phyloP scores from a whole-genome alignment of 2,329 filamentous ascomycete genomes.

The Venturia aucupariae region DNA sequence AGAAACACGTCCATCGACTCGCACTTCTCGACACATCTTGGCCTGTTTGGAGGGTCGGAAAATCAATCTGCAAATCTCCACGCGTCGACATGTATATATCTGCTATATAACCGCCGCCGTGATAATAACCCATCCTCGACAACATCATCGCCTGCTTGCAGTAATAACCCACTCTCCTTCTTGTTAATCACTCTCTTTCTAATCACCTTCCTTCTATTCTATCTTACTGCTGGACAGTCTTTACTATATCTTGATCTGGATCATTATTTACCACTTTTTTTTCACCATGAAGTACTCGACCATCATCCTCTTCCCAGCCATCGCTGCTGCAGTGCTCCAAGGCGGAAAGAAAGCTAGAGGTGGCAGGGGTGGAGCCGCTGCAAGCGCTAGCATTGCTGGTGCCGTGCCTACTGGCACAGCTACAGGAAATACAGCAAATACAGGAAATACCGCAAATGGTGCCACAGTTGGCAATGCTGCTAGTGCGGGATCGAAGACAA shows the following conservation, averaged over 20 bases:
- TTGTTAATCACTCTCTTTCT: constrained; percentile 7
- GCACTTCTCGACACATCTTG: constrained; percentile 10
- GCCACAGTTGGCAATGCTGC: neutral
- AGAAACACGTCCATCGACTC: constrained; percentile 11
- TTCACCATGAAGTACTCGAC: constrained; percentile 14
- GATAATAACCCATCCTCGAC: neutral
- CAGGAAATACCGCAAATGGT: neutral
- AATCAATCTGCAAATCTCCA: constrained; percentile 4
- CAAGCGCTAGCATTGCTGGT: constrained; percentile 2
- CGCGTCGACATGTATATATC: constrained; percentile 7
- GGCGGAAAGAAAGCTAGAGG: neutral
- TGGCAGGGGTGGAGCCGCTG: neutral
- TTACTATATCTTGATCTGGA: constrained; percentile 5
- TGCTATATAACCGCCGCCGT: neutral
- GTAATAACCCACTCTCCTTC: neutral
- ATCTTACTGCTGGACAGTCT: constrained; percentile 13
- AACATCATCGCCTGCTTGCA: constrained; percentile 11
- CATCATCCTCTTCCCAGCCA: constrained; percentile 10
- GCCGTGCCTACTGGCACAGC: neutral
- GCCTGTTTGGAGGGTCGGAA: constrained; percentile 6
- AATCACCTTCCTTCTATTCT: constrained; percentile 12
- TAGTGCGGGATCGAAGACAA: neutral
- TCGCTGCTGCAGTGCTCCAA: neutral
- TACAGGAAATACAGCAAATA: neutral
- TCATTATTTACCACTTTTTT: neutral